phyloP scores from a whole-genome alignment of 2,329 filamentous ascomycete genomes.

The Tolypocladium endophyticum region DNA sequence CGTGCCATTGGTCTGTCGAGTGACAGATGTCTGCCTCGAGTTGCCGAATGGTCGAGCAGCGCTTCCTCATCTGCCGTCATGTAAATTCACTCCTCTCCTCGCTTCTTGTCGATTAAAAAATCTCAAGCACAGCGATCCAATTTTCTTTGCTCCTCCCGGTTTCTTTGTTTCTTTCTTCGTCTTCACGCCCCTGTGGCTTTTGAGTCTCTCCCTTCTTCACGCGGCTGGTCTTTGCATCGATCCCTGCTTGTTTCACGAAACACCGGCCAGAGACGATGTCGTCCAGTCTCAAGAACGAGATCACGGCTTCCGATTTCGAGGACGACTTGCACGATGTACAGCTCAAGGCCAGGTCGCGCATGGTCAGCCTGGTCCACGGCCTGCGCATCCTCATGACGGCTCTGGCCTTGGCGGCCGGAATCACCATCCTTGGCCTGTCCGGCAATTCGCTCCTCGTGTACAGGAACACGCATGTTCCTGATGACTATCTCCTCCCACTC shows the following conservation, averaged over 20 bases:
- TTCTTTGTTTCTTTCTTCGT: neutral
- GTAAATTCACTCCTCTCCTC: neutral
- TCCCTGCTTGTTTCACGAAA: neutral
- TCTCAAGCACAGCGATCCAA: neutral
- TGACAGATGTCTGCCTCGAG: neutral
- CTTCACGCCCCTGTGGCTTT: constrained; percentile 1
- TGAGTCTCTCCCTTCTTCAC: constrained; percentile 2
- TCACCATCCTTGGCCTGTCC: constrained; percentile 43
- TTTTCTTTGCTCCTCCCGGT: constrained; percentile 3
- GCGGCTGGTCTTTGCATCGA: neutral
- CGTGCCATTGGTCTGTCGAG: neutral
- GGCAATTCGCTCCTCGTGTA: constrained; percentile 45
- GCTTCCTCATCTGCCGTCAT: neutral
- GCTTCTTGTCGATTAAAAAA: neutral
- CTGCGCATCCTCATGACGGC: constrained; percentile 35
- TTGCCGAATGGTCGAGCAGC: neutral
- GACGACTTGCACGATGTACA: constrained; percentile 27
- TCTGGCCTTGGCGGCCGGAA: constrained; percentile 38
- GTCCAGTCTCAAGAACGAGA: constrained; percentile 24
- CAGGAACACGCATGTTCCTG: constrained; percentile 38
- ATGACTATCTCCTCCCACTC: constrained; percentile 38
- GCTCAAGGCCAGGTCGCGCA: constrained; percentile 25
- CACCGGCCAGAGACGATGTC: constrained; percentile 9
- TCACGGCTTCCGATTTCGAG: constrained; percentile 38
- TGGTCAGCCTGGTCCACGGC: constrained; percentile 30